Base-by-base conservation (phyloP, 192 early-diverging fungal species). In the Backusella liffmaniae region DNA sequence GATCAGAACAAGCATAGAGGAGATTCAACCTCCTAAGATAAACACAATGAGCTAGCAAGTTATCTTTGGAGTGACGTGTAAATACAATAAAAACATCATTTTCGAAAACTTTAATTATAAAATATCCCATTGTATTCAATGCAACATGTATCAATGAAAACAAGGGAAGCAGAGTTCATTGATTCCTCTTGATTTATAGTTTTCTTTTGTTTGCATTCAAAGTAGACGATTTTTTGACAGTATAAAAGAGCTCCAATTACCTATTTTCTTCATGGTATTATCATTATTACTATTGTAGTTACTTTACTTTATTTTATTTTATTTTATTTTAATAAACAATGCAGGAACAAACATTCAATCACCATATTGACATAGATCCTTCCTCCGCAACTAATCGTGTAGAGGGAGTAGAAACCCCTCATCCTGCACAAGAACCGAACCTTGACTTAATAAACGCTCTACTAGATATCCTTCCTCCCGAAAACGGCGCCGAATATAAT, bases 21-120 rank as follows among this genome's bases (percentile, higher is more conserved):
- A 62, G 12, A 62, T 3, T 12, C 4, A 62, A 26, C 18, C 18
- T 32, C 32, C 21, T 7, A 7, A 56, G 18, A 21, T 18, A 23
- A 29, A 26, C 9, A 62, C 56, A 29, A 62, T 62, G 56, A 62
- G 56, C 29, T 62, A 26, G 21, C 10, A 62, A 62, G 4, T 62
- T 62, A 49, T 49, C 18, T 49, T 49, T 49, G 46, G 46, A n/a
- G 16, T 49, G 12, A 62, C 7, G 26, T 62, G 56, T 62, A 62
- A 62, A 62, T 62, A 62, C 56, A 62, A 62, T 62, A 62, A 62
- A 56, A 29, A 29, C 26, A 26, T 62, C 46, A 49, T 49, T 49
- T 49, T 49, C 5, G 46, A 16, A 16, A 23, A 21, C 18, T 10
- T 21, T 21, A 26, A 21, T 56, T 56, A 21, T 56, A 10, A 62